Evolutionary conservation across 192 early-diverging fungal genomes (phyloP).

Genomic region (Coemansia sp.): DNA sequence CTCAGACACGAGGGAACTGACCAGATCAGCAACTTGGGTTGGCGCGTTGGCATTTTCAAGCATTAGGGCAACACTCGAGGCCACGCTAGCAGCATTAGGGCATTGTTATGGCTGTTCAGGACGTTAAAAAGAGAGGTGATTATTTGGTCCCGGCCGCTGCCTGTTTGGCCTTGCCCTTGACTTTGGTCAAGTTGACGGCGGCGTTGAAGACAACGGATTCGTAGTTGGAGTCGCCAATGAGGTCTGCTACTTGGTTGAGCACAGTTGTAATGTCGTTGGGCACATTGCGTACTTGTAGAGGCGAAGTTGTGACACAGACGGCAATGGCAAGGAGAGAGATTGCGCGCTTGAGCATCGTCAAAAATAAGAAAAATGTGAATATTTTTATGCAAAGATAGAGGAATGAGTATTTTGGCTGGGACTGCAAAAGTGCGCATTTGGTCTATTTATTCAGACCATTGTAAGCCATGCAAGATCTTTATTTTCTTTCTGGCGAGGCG

Average conservation of each 20-base stretch:
- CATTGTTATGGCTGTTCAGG: constrained; percentile 3
- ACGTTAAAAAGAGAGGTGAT: not conserved
- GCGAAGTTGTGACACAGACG: not conserved
- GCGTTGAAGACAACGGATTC: not conserved
- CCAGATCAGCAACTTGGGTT: not conserved
- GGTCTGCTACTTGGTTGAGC: not conserved
- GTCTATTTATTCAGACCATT: no score
- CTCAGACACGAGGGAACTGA: not conserved
- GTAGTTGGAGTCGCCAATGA: not conserved
- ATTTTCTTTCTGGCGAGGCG: not conserved
- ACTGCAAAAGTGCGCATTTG: no score
- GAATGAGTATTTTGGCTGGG: no score
- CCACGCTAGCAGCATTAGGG: not conserved
- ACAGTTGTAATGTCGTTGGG: constrained; percentile 1
- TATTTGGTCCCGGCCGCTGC: not conserved
- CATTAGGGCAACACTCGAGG: not conserved
- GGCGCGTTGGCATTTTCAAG: not conserved
- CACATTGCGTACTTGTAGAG: not conserved
- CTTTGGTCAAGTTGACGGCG: not conserved
- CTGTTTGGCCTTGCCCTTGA: not conserved
- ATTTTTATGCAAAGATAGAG: no score
- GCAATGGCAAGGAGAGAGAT: constrained; percentile 2
- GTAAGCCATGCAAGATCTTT: not conserved
- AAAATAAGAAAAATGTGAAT: not conserved
- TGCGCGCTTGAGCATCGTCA: not conserved